phyloP scores from a whole-genome alignment of 2,329 filamentous ascomycete species.

The Lecanosticta acicola region DNA sequence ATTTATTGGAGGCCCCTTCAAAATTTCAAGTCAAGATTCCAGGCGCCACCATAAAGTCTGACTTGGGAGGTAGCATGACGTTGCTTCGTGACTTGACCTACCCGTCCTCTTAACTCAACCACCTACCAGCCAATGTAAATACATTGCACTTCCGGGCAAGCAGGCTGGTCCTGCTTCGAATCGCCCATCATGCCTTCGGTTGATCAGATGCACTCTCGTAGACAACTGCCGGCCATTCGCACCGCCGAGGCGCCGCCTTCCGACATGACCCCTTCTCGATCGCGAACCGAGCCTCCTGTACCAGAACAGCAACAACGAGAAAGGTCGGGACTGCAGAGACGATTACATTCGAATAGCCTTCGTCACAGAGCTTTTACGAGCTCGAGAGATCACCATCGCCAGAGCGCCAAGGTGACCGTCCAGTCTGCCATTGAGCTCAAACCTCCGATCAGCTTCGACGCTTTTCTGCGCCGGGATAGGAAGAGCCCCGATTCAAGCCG shows the following conservation, averaged over 20 bases:
- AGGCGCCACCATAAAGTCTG: too few species aligned
- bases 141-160: not conserved
- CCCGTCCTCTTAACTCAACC: too few species aligned
- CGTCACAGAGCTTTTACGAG: conserved; percentile 19
- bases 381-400: conserved; percentile 18
- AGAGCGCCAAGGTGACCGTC: conserved; percentile 37
- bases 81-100: not conserved
- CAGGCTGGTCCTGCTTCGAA: conserved; percentile 1
- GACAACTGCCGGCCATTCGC: conserved; percentile 17
- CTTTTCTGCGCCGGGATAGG: conserved; percentile 35
- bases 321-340: conserved; percentile 16
- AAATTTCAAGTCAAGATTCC: too few species aligned
- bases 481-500: conserved; percentile 24
- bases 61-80: not conserved
- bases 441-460: conserved; percentile 42
- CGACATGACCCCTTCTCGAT: conserved; percentile 14
- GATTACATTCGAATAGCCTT: conserved; percentile 19
- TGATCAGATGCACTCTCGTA: not conserved
- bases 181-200: not conserved
- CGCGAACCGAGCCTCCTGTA: conserved; percentile 17
- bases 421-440: conserved; percentile 42
- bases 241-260: conserved; percentile 8
- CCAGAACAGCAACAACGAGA: conserved; percentile 14
- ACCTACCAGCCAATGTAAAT: not conserved
- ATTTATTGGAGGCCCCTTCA: too few species aligned